These are phyloP conservation scores for Ganoderma resinaceum DNA, from an alignment of 1,284 basidiomycete genomes.

Conservation along the genomic window DNA sequence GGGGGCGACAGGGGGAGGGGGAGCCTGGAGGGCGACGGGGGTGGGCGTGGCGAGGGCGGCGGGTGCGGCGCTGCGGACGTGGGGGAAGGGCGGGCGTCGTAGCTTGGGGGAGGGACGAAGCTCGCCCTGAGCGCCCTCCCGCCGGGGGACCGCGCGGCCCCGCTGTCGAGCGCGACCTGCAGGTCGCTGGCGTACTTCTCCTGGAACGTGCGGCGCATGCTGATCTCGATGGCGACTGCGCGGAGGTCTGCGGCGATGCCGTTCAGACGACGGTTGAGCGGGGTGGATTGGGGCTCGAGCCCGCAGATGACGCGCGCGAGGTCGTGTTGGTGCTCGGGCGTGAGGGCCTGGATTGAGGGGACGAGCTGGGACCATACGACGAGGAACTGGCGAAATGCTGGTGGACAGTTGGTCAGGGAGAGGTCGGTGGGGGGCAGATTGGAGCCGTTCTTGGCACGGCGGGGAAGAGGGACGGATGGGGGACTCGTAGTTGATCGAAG, in stretches of 20 bases:
- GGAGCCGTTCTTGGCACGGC: conserved; percentile 40
- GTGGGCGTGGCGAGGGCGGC: conserved; percentile 17
- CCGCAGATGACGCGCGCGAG: conserved; percentile 80
- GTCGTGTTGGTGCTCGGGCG: conserved; percentile 75
- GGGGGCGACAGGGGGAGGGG: conserved; percentile 23
- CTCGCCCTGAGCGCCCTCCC: conserved; percentile 55
- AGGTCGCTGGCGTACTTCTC: conserved; percentile 75
- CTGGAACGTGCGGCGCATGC: conserved; percentile 83
- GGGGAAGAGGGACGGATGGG: conserved; percentile 66
- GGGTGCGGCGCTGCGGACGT: conserved; percentile 3
- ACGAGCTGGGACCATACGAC: conserved; percentile 75
- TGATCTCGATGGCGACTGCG: conserved; percentile 81
- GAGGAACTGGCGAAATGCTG: conserved; percentile 69
- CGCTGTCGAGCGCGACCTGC: conserved; percentile 77
- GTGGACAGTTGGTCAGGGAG: conserved; percentile 62
- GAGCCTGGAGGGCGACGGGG: conserved; percentile 25
- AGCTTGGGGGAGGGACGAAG: conserved; percentile 76
- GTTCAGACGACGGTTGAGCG: conserved; percentile 48
- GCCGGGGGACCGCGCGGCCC: conserved; percentile 37
- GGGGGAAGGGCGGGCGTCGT: conserved; percentile 47
- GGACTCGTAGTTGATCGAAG: conserved; percentile 66
- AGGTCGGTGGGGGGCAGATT: conserved; percentile 50
- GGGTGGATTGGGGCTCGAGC: conserved; percentile 54
- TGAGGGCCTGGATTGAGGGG: conserved; percentile 65
- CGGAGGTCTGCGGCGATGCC: conserved; percentile 78